These are phyloP conservation scores for Nitzschia sp. DNA, from an alignment of 108 stramenopile species.

Conservation along the genomic window DNA sequence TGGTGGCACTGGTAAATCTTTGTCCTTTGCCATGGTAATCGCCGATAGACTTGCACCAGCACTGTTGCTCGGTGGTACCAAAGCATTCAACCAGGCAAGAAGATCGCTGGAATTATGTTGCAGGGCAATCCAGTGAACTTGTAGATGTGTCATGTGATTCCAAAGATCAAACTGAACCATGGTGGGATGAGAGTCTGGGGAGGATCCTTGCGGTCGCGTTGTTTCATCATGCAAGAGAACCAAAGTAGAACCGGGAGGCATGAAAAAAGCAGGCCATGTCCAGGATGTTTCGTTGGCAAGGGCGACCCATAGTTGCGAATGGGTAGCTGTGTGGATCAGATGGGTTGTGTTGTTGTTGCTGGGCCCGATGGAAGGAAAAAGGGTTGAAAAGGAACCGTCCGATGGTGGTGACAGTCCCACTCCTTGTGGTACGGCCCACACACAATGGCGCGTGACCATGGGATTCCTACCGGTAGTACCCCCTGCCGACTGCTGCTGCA, in stretches of 20 bases:
- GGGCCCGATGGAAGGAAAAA: too few species aligned
- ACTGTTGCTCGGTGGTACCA: too few species aligned
- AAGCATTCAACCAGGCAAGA: too few species aligned
- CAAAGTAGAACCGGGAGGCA: constrained; percentile 20
- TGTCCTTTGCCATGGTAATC: too few species aligned
- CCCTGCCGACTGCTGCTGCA: background rate
- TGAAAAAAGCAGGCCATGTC: constrained; percentile 35
- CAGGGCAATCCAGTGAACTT: constrained; percentile 44
- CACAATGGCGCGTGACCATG: too few species aligned
- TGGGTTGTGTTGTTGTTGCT: background rate
- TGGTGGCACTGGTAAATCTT: background rate
- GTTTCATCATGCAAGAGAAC: constrained; percentile 18
- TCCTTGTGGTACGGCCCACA: too few species aligned
- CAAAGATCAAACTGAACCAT: constrained; percentile 38
- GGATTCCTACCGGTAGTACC: too few species aligned
- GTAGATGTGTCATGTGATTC: constrained; percentile 41
- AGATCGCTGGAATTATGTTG: background rate
- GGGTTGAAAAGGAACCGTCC: background rate
- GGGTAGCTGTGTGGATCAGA: background rate
- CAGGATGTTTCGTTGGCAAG: constrained; percentile 3
- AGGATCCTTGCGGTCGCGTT: constrained; percentile 1
- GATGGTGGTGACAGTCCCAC: background rate
- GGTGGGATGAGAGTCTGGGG: constrained; percentile 2
- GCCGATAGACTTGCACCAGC: too few species aligned
- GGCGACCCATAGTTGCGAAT: constrained; percentile 19